Conservation (phyloP, 2,329 filamentous ascomycete species). For the Cordyceps pruinosa region DNA sequence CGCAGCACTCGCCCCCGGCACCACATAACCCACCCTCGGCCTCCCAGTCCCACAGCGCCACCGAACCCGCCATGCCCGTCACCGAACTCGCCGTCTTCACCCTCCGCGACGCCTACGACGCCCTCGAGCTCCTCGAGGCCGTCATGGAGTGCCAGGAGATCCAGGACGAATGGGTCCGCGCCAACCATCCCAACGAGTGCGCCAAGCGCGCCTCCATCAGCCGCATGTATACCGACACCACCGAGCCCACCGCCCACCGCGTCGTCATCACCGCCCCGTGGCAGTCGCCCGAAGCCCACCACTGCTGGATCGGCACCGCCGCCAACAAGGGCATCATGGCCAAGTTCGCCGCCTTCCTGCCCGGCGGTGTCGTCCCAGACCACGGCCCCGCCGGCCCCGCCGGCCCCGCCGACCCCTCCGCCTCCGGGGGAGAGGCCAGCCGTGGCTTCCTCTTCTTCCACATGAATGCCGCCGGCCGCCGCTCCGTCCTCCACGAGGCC, state of each 20-base stretch:
- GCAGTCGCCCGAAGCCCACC: slow-evolving; percentile 35
- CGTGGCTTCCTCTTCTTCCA: slow-evolving; percentile 34
- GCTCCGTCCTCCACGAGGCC: slow-evolving; percentile 19
- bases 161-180: slow-evolving; percentile 34
- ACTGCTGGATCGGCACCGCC: slow-evolving; percentile 35
- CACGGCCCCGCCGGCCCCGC: slow-evolving; percentile 22
- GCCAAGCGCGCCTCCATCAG: slow-evolving; percentile 28
- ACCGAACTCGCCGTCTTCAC: slow-evolving; percentile 34
- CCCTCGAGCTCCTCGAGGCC: slow-evolving; percentile 27
- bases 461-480: slow-evolving; percentile 27
- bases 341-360: slow-evolving; percentile 27
- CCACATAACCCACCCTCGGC: neutral
- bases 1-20: neutral
- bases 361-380: slow-evolving; percentile 7
- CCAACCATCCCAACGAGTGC: slow-evolving; percentile 30
- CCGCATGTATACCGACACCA: slow-evolving; percentile 28
- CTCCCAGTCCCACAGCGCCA: neutral
- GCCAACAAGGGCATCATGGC: slow-evolving; percentile 33
- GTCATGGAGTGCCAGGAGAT: slow-evolving; percentile 26
- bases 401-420: slow-evolving; percentile 25
- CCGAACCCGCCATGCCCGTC: slow-evolving; percentile 27
- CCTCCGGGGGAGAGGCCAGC: too few species aligned
- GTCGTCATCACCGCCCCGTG: slow-evolving; percentile 40
- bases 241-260: slow-evolving; percentile 21
- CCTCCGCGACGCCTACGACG: slow-evolving; percentile 23